These are phyloP conservation scores for Trichoderma reesei DNA, from an alignment of 495 filamentous ascomycete species.

Conservation along the genomic window DNA sequence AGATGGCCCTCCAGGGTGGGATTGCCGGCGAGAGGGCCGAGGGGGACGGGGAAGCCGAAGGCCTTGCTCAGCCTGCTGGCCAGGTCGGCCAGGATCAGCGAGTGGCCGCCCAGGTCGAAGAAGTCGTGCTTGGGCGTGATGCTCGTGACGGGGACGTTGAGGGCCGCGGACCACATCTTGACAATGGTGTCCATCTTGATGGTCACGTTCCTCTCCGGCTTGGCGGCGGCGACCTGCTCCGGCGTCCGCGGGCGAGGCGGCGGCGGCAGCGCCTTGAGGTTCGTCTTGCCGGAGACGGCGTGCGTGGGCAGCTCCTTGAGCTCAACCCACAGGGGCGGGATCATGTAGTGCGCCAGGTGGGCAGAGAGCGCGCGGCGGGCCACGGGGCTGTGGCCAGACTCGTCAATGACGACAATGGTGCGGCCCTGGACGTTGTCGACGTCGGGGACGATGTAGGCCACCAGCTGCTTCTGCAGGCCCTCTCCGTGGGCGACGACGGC, in stretches of 20 bases:
- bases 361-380: constrained; percentile 44
- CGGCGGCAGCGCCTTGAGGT: constrained; percentile 50
- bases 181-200: constrained; percentile 41
- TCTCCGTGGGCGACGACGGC: constrained; percentile 54
- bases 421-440: constrained; percentile 42
- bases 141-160: constrained; percentile 42
- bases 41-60: constrained; percentile 53
- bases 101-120: constrained; percentile 63
- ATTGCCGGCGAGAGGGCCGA: constrained; percentile 52
- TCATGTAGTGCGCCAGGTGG: constrained; percentile 62
- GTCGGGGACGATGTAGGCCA: constrained; percentile 58
- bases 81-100: constrained; percentile 55
- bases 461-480: constrained; percentile 52
- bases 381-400: constrained; percentile 47
- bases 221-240: constrained; percentile 20
- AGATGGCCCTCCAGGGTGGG: constrained; percentile 53
- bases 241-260: constrained; percentile 33
- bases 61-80: constrained; percentile 45
- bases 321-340: constrained; percentile 56
- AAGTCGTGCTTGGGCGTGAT: constrained; percentile 56
- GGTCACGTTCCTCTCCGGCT: constrained; percentile 35
- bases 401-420: constrained; percentile 44
- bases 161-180: constrained; percentile 48
- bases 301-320: constrained; percentile 52
- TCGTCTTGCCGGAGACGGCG: constrained; percentile 58